Evolutionary conservation across 1,284 basidiomycete genomes (phyloP), one percentile per base, ranked within the genome.

Genomic region (Malassezia psittaci): DNA sequence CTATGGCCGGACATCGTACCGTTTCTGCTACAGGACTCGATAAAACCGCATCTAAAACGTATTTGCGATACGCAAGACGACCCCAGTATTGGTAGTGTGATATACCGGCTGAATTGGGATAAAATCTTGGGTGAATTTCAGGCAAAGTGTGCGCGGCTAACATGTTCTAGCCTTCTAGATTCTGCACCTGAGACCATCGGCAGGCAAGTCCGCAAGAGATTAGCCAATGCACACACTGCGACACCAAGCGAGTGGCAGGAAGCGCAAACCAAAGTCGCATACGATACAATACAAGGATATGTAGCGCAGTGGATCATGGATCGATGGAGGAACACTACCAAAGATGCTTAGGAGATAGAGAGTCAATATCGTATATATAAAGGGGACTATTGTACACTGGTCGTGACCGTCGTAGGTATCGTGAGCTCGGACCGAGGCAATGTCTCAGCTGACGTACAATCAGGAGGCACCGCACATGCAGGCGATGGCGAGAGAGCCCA

Each of bases 41-140:
- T 57, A 29, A 38, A 34, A 1, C 33, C 34, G 29, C 55, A 52
- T 9, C 50, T 52, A 19, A 7, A 9, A 24, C 50, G 50, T 29
- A n/a, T 57, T 15, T 57, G 55, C 36, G 45, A 51, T 3, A 57
- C 55, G 16, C 45, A 57, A 21, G n/a, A n/a, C 11, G 46, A 37
- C 34, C 18, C 32, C 5, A 16, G 29, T 13, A 37, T 44, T n/a
- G n/a, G 6, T 29, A 46, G 43, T 11, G 55, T 40, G 19, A 37
- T 57, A 12, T 57, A 57, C 46, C 44, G 55, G 11, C 51, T 52
- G 7, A 47, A 40, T 38, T n/a, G 21, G 33, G 35, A 33, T 3
- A 32, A 35, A 6, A 19, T 52, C 5, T 18, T 1, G 5, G 50
- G 40, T 24, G 32, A 40, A 18, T 38, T 57, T 16, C 16, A 48